These are phyloP conservation scores for Sarcodon aspratus DNA, from an alignment of 768 basidiomycete species.

Conservation along the genomic window DNA sequence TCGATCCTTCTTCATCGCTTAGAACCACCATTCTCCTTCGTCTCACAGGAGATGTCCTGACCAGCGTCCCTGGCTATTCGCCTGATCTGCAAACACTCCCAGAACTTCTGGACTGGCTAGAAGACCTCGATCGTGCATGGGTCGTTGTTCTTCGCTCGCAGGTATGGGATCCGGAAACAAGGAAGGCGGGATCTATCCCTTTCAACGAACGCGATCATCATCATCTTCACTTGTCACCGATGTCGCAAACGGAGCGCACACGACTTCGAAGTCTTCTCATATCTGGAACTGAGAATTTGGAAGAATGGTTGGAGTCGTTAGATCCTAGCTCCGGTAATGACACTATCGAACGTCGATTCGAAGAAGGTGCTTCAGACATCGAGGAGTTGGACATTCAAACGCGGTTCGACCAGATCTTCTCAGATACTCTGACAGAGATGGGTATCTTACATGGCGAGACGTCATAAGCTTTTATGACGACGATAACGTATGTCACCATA, in stretches of 20 bases:
- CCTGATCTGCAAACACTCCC: conserved; percentile 32
- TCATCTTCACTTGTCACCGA: conserved; percentile 15
- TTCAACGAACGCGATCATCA: conserved; percentile 6
- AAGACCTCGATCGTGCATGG: conserved; percentile 72
- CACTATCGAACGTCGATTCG: conserved; percentile 8
- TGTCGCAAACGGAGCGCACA: conserved; percentile 63
- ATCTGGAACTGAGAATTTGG: conserved; percentile 43
- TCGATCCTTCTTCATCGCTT: conserved; percentile 57
- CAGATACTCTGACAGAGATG: conserved; percentile 47
- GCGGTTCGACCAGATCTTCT: conserved; percentile 52
- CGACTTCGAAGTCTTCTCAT: conserved; percentile 59
- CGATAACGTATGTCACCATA: no score
- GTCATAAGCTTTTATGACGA: background rate
- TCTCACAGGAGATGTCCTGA: conserved; percentile 56
- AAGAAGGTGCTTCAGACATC: conserved; percentile 10
- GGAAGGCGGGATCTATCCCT: conserved; percentile 28
- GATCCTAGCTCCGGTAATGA: no score
- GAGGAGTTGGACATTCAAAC: conserved; percentile 29
- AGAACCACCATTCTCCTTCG: conserved; percentile 60
- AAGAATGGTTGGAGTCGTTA: conserved; percentile 50
- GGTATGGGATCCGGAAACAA: conserved; percentile 48
- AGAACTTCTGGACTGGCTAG: conserved; percentile 52
- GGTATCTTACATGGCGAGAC: conserved; percentile 29
- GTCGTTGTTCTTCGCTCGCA: conserved; percentile 49
- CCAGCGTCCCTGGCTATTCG: conserved; percentile 49